phyloP scores from a whole-genome alignment of 768 basidiomycete species.

The Punctularia strigosozonata region DNA sequence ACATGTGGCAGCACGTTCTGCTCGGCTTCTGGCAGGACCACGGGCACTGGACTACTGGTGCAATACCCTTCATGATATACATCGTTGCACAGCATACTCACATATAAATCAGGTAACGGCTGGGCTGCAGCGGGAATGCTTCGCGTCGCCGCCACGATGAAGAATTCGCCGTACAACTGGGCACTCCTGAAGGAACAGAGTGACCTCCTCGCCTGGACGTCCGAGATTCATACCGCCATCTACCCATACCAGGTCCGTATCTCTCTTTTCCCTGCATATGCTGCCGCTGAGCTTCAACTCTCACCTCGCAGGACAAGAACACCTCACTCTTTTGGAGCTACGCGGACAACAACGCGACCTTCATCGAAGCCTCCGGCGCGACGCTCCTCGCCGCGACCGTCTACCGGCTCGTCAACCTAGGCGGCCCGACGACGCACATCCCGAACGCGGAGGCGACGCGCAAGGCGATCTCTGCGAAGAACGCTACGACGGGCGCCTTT shows the following conservation, averaged over 20 bases:
- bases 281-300: slow-evolving; percentile 2
- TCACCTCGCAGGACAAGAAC: slow-evolving; percentile 27
- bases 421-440: slow-evolving; percentile 35
- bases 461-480: slow-evolving; percentile 20
- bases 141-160: slow-evolving; percentile 67
- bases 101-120: slow-evolving; percentile 62
- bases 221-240: slow-evolving; percentile 65
- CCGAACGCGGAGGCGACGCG: slow-evolving; percentile 47
- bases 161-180: slow-evolving; percentile 42
- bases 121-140: slow-evolving; percentile 88
- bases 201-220: slow-evolving; percentile 52
- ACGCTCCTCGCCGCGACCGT: slow-evolving; percentile 68
- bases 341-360: slow-evolving; percentile 42
- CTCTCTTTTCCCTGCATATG: slow-evolving; percentile 5
- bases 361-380: slow-evolving; percentile 63
- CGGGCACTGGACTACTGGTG: slow-evolving; percentile 77
- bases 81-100: not conserved
- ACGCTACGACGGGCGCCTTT: slow-evolving; percentile 20
- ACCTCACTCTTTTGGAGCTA: slow-evolving; percentile 61
- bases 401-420: slow-evolving; percentile 54
- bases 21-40: slow-evolving; percentile 44
- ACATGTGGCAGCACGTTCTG: slow-evolving; percentile 70
- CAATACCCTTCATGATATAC: no score
- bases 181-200: slow-evolving; percentile 37
- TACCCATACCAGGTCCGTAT: slow-evolving; percentile 42